Percentiles rank a stretch among this genome's conserved stretches.
These are phyloP conservation scores for Bocquillonia castaneifolia DNA, from an alignment of 441 rosid species.

Conservation along the genomic window DNA sequence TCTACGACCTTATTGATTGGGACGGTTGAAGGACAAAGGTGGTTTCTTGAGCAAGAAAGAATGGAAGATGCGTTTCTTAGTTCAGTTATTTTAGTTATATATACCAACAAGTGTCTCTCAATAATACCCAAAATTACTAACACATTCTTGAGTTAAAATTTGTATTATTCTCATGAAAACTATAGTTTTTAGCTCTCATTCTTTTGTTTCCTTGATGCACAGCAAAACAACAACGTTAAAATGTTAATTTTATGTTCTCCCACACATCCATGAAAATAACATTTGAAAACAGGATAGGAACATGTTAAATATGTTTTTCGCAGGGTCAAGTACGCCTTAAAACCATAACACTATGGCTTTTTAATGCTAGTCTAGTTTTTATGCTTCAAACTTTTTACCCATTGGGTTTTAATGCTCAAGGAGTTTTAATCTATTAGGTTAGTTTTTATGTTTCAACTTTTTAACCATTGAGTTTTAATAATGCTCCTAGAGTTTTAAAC, in stretches of 20 bases:
- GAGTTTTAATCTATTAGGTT: no score
- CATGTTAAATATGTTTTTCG: no score
- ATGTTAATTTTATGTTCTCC: background rate
- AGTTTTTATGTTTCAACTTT: no score
- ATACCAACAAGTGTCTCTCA: background rate
- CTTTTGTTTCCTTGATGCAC: background rate
- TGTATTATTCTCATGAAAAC: background rate
- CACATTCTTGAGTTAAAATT: background rate
- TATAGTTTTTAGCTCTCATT: background rate
- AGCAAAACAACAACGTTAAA: background rate
- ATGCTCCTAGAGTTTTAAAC: no score
- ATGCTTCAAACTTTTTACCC: no score
- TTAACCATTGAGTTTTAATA: no score
- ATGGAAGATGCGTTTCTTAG: conserved; percentile 36
- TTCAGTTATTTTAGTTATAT: conserved; percentile 28
- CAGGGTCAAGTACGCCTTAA: no score
- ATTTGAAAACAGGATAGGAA: background rate
- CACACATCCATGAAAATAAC: background rate
- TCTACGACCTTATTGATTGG: background rate
- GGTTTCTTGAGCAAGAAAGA: conserved; percentile 9
- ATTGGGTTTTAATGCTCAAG: no score
- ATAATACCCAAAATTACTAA: background rate
- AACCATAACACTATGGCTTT: no score
- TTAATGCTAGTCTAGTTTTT: no score
- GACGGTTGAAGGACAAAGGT: conserved; percentile 27